Conservation (phyloP, 495 filamentous ascomycete species). For the Trichoderma parareesei region DNA sequence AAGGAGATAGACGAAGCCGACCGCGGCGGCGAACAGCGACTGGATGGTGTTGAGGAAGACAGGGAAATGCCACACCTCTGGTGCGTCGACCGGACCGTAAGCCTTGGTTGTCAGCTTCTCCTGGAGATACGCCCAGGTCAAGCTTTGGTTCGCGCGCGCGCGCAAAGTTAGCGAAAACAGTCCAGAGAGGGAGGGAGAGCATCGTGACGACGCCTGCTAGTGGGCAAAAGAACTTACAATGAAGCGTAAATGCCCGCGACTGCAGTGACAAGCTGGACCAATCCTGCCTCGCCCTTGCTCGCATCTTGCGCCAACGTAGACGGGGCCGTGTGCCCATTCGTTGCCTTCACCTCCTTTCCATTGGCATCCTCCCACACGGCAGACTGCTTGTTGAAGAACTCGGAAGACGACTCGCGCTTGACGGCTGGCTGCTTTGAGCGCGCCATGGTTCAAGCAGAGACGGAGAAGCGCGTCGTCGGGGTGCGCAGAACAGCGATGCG, state of each 20-base stretch:
- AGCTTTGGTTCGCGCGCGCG: slow-evolving; percentile 38
- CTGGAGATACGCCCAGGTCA: slow-evolving; percentile 93
- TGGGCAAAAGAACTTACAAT: slow-evolving; percentile 55
- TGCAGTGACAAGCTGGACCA: slow-evolving; percentile 72
- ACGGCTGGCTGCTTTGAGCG: slow-evolving; percentile 62
- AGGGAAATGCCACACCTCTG: slow-evolving; percentile 79
- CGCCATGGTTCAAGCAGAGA: slow-evolving; percentile 45
- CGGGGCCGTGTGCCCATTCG: background rate
- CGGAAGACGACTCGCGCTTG: slow-evolving; percentile 57
- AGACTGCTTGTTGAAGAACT: slow-evolving; percentile 38
- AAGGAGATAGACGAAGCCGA: slow-evolving; percentile 73
- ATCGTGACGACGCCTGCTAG: background rate
- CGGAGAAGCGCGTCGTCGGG: background rate
- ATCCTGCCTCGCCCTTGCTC: slow-evolving; percentile 38
- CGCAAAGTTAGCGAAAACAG: slow-evolving; percentile 12
- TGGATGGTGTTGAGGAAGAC: slow-evolving; percentile 95
- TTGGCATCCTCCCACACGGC: slow-evolving; percentile 9
- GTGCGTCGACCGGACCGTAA: slow-evolving; percentile 53
- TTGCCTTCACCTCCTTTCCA: slow-evolving; percentile 7
- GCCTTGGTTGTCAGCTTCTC: slow-evolving; percentile 95
- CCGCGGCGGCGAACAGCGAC: slow-evolving; percentile 76
- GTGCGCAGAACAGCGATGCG: background rate
- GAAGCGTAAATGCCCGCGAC: slow-evolving; percentile 91
- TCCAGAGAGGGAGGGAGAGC: background rate
- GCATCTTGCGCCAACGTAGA: slow-evolving; percentile 11